Evolutionary conservation across 1,139 yeast genomes (phyloP), one percentile per base, ranked within the genome.

Genomic region (Yamadazyma triangularis): DNA sequence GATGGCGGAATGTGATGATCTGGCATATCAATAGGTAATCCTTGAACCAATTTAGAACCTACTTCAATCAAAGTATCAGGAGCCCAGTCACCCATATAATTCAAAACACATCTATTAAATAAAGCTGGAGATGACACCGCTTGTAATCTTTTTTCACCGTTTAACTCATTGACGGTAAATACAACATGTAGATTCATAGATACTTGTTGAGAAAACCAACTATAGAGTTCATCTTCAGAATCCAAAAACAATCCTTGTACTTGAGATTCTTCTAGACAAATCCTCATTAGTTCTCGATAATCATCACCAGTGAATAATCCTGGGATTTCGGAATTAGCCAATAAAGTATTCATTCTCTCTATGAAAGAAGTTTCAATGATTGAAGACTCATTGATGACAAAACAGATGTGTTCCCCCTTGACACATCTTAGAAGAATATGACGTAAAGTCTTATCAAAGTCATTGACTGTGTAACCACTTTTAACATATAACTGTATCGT

Each of bases 261-360:
- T 27, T 70, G 70, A 0, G 86, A 71, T 28, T 75, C 78, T 16
- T 78, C 81, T 15, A 67, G 58, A 40, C 95, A 80, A 2, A 71
- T 48, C 2, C 59, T 59, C 66, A 85, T 64, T 31, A 88, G 56
- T 3, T 66, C 42, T 0, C 63, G 59, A 31, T 62, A 70, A 10
- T 85, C 89, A 9, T 86, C 95, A 0, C 79, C 91, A 41, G 78
- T 87, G 53, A 86, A 91, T 13, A 91, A 60, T 2, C 96, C 96
- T 1, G 96, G 96, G 15, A 88, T 73, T 45, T 89, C 96, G 0
- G 96, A 86, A 52, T 89, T 91, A 0, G 97, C 96, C 23, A 91
- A 64, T 18, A 91, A 60, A 0, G 95, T 86, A 47, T 91, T 91
- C 94, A 91, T 87, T 38, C 95, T 65, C 54, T 91, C 98, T 21